phyloP scores from a whole-genome alignment of 2,329 filamentous ascomycete species.

The Hypoxylon sp. region DNA sequence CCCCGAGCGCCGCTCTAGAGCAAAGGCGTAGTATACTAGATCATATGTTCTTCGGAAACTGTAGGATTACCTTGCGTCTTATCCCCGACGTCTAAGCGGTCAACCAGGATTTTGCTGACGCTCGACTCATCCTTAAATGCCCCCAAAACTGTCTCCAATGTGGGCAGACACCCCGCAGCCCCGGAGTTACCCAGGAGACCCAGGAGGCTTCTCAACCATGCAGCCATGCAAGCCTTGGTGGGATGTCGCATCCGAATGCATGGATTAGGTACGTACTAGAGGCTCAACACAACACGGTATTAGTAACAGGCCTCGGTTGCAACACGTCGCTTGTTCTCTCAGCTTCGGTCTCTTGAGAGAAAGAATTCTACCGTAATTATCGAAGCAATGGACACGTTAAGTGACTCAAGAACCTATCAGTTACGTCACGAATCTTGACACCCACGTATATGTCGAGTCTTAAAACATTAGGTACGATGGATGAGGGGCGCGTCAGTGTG shows the following conservation, averaged over 20 bases:
- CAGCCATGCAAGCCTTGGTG: slow-evolving; percentile 22
- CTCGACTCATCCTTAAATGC: slow-evolving; percentile 18
- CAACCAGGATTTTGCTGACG: slow-evolving; percentile 18
- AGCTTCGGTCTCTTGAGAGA: background rate
- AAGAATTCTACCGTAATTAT: background rate
- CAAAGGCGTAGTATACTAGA: slow-evolving; percentile 10
- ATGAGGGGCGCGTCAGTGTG: slow-evolving; percentile 12
- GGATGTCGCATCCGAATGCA: slow-evolving; percentile 35
- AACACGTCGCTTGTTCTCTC: background rate
- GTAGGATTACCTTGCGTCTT: slow-evolving; percentile 24
- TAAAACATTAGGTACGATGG: slow-evolving; percentile 1
- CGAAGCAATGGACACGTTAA: background rate
- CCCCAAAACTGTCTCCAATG: slow-evolving; percentile 12
- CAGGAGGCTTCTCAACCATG: slow-evolving; percentile 33
- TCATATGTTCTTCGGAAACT: slow-evolving; percentile 31
- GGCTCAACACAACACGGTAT: slow-evolving; percentile 28
- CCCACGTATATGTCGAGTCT: background rate
- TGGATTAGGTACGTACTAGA: slow-evolving; percentile 23
- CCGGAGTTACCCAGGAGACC: slow-evolving; percentile 42
- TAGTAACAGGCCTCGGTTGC: background rate
- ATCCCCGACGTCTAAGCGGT: slow-evolving; percentile 23
- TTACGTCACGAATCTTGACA: slow-evolving; percentile 16
- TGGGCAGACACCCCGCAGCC: slow-evolving; percentile 42
- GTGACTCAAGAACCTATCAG: background rate
- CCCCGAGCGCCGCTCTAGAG: slow-evolving; percentile 1